Evolutionary conservation across 257 asterid species (phyloP), one percentile per base, ranked within the genome.

Genomic region (Nicotiana attenuata): DNA sequence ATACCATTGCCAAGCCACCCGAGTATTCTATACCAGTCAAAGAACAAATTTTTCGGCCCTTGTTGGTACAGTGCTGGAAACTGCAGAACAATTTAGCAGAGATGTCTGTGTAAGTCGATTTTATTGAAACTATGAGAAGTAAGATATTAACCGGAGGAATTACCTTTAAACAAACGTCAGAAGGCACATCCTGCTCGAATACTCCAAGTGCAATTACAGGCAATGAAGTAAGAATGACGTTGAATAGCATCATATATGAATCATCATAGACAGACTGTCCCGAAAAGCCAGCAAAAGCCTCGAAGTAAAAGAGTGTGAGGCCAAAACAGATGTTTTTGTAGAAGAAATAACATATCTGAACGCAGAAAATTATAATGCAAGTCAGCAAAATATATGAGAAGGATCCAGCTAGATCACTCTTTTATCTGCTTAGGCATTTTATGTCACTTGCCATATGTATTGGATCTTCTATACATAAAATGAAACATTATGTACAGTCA

Each of bases 171-270:
- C 99, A 96, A 64, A 96, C 92, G 82, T 96, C 98, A 31, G 99
- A 96, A 84, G 94, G 92, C 10, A 96, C 99, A 14, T 96, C 99
- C 81, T 96, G 99, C 82, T 96, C 99, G 53, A 96, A 94, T 38
- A 93, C 99, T 75, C 98, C 99, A 17, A 94, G 99, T 5, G 99
- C 89, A 90, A 96, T 93, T 83, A 94, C 99, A 1, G 99, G 99
- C 86, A 96, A 86, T 19, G 99, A 96, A 81, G 99, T 96, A 85
- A 96, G 97, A 60, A 90, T 92, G 16, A 96, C 98, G 17, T 96
- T 96, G 93, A 96, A 96, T 71, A 93, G 91, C 69, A 96, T 85
- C 99, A 96, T 91, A 84, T 93, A 96, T 92, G 93, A 93, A 87
- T 96, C 99, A 53, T 91, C 98, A 78, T 92, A 96, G 53, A 96